phyloP scores from a whole-genome alignment of 345 rosid species.

The Pistacia vera region DNA sequence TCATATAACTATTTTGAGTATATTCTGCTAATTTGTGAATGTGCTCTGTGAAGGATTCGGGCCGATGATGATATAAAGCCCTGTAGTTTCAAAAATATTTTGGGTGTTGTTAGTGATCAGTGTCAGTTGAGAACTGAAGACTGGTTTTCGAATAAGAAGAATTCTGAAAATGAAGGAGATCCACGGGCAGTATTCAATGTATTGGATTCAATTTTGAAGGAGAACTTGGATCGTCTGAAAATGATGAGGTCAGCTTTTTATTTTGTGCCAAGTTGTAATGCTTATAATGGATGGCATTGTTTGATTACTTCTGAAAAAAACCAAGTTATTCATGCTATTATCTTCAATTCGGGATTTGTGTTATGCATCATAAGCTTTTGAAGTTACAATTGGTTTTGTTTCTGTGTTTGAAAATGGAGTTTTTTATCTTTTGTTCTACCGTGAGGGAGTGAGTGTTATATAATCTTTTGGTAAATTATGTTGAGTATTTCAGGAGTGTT shows the following conservation, averaged over 20 bases:
- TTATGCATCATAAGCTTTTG: not conserved
- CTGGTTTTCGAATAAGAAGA: constrained; percentile 35
- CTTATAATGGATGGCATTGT: not conserved
- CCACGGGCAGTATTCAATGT: constrained; percentile 49
- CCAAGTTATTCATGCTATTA: not conserved
- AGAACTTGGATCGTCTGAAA: constrained; percentile 66
- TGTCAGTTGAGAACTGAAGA: constrained; percentile 28
- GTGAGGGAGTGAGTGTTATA: not conserved
- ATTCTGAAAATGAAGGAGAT: constrained; percentile 37
- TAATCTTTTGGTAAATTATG: not conserved
- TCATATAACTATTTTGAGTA: too few species aligned
- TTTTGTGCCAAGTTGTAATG: not conserved
- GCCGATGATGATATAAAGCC: constrained; percentile 33
- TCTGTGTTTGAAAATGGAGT: not conserved
- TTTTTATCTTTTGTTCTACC: not conserved
- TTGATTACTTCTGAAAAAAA: not conserved
- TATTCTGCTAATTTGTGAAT: constrained; percentile 4
- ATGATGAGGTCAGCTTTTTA: constrained; percentile 52
- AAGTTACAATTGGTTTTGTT: not conserved
- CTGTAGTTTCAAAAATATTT: constrained; percentile 23
- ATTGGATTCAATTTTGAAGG: constrained; percentile 62
- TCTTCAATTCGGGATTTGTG: not conserved
- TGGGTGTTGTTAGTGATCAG: constrained; percentile 11
- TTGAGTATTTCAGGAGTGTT: not conserved
- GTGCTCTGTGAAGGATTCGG: constrained; percentile 15